Evolutionary conservation across 192 early-diverging fungal species (phyloP).

Genomic region (Coemansia erecta): DNA sequence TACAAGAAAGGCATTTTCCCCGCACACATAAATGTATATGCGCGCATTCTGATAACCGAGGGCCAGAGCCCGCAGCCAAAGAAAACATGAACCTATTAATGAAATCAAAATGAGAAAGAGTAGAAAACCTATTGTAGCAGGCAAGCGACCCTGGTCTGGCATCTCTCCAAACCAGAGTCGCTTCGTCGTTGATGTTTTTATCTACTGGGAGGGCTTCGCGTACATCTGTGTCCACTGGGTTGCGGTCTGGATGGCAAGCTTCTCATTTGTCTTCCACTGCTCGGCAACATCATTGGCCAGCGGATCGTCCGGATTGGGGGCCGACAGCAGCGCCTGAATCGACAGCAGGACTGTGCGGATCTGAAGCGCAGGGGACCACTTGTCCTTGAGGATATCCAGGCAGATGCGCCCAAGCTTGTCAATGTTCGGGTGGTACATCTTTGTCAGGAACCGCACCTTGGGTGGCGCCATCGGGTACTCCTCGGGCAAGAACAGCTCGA

Average conservation of each 20-base stretch:
- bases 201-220: conserved; percentile 8
- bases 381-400: conserved; percentile 98
- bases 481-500: conserved; percentile 95
- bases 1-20: too few relatives aligned
- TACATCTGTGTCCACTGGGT: conserved; percentile 38
- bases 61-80: too few relatives aligned
- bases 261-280: conserved; percentile 98
- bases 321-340: conserved; percentile 93
- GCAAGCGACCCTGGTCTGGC: too few relatives aligned
- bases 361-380: conserved; percentile 98
- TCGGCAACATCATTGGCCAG: conserved; percentile 98
- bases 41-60: too few relatives aligned
- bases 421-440: conserved; percentile 99
- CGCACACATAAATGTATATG: too few relatives aligned
- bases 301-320: conserved; percentile 98
- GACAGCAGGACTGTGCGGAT: conserved; percentile 97
- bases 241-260: conserved; percentile 82
- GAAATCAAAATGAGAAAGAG: neutral
- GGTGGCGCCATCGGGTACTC: conserved; percentile 99
- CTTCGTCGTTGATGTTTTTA: too few relatives aligned
- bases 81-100: too few relatives aligned
- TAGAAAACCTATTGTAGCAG: neutral
- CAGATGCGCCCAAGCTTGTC: conserved; percentile 98
- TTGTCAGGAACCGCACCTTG: conserved; percentile 96
- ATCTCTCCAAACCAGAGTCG: too few relatives aligned